phyloP scores from a whole-genome alignment of 768 basidiomycete species.

The Trametes sanguinea region DNA sequence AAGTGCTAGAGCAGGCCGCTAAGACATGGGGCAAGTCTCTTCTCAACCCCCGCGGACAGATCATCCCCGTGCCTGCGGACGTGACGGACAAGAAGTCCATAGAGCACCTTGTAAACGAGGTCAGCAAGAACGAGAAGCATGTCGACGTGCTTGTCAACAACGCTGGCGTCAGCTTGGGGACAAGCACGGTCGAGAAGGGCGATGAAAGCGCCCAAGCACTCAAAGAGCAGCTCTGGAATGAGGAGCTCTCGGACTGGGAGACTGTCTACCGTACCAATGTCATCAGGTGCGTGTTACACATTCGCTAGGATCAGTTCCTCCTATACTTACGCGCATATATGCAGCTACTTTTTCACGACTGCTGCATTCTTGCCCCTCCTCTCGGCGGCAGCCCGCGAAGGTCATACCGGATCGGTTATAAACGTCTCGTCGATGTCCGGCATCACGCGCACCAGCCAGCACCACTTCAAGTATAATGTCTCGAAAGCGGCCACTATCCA shows the following conservation, averaged over 20 bases:
- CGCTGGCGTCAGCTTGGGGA: constrained; percentile 32
- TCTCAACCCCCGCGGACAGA: constrained; percentile 31
- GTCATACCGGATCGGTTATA: constrained; percentile 41
- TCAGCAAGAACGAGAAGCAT: constrained; percentile 32
- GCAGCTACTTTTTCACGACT: constrained; percentile 44
- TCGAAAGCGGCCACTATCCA: constrained; percentile 43
- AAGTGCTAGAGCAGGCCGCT: constrained; percentile 34
- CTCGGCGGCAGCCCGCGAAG: constrained; percentile 34
- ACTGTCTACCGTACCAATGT: constrained; percentile 38
- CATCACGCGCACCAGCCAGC: constrained; percentile 42
- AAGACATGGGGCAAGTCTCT: constrained; percentile 32
- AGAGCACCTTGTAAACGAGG: constrained; percentile 27
- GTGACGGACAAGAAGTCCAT: constrained; percentile 34
- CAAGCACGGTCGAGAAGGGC: constrained; percentile 31
- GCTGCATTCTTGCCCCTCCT: constrained; percentile 49
- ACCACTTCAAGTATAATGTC: constrained; percentile 48
- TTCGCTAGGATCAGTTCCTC: background rate
- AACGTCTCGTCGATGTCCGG: constrained; percentile 47
- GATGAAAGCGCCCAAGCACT: constrained; percentile 32
- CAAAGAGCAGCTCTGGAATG: constrained; percentile 33
- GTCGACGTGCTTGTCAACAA: constrained; percentile 40
- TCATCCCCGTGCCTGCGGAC: constrained; percentile 33
- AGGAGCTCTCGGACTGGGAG: constrained; percentile 35
- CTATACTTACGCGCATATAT: background rate
- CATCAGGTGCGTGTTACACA: constrained; percentile 26